Evolutionary conservation across 2,329 filamentous ascomycete genomes (phyloP).

Genomic region (Nakataea oryzae): DNA sequence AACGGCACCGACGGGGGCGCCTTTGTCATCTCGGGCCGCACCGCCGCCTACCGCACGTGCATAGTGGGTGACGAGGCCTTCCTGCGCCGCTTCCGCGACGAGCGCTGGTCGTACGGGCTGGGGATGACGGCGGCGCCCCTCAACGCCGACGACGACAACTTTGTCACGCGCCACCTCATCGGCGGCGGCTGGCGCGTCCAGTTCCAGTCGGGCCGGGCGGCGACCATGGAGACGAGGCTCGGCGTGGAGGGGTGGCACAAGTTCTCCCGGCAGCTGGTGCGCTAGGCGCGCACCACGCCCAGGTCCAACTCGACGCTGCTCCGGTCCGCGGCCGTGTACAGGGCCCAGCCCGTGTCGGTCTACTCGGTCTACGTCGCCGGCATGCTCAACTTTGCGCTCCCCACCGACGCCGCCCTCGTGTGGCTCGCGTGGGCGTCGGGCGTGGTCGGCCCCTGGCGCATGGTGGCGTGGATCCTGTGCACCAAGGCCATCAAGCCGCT

Average conservation of each 20-base stretch:
- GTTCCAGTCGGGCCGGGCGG: conserved; percentile 39
- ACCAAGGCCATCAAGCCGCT: conserved; percentile 48
- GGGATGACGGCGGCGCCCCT: conserved; percentile 28
- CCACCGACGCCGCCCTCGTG: conserved; percentile 37
- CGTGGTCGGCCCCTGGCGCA: conserved; percentile 5
- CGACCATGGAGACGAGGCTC: conserved; percentile 40
- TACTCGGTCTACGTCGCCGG: conserved; percentile 46
- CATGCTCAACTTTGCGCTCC: conserved; percentile 43
- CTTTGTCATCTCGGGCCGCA: conserved; percentile 47
- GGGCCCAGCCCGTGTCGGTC: conserved; percentile 35
- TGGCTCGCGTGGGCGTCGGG: conserved; percentile 10
- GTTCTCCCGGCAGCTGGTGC: conserved; percentile 40
- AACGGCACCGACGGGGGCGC: conserved; percentile 43
- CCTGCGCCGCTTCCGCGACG: conserved; percentile 31
- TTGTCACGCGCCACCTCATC: conserved; percentile 42
- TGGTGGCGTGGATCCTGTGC: conserved; percentile 35
- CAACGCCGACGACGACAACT: conserved; percentile 52
- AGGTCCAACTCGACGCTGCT: conserved; percentile 36
- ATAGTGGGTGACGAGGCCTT: conserved; percentile 36
- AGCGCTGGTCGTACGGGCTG: conserved; percentile 35
- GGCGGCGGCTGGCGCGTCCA: conserved; percentile 38
- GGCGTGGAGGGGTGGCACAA: conserved; percentile 27
- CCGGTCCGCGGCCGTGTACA: not conserved
- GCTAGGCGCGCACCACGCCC: conserved; percentile 50
- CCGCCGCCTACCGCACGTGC: conserved; percentile 35